phyloP scores from a whole-genome alignment of 2,329 filamentous ascomycete genomes.

The Graphilbum ipis-grandicollis region DNA sequence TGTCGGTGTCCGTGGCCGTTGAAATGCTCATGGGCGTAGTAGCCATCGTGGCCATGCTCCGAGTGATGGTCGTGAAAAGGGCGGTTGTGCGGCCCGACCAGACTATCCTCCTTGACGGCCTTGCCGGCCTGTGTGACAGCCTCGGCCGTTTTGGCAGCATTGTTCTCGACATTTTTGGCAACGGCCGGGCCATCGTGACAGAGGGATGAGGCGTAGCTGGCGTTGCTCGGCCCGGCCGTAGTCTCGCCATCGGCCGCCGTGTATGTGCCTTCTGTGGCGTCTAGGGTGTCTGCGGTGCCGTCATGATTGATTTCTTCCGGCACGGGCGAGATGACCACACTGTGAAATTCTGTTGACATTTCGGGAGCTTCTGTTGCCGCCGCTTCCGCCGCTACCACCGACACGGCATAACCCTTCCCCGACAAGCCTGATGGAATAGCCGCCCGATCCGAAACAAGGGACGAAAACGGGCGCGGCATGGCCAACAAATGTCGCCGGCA shows the following conservation, averaged over 20 bases:
- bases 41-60: conserved; percentile 2
- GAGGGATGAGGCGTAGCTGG: conserved; percentile 14
- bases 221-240: conserved; percentile 1
- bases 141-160: background rate
- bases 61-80: conserved; percentile 6
- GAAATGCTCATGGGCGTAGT: background rate
- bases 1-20: background rate
- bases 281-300: background rate
- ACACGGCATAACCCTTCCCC: no score
- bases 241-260: background rate
- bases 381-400: no score
- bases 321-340: conserved; percentile 12
- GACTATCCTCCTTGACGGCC: background rate
- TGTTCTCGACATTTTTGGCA: no score
- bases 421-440: background rate
- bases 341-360: no score
- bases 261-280: background rate
- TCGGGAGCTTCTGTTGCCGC: no score
- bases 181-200: no score
- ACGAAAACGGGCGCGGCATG: conserved; percentile 12
- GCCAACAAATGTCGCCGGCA: conserved; percentile 39
- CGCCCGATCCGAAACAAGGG: background rate
- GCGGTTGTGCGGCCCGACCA: background rate
- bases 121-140: background rate
- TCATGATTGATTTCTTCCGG: conserved; percentile 10